Percentiles rank a stretch among this genome's conserved stretches.
Conservation (phyloP, 371 early-diverging fungal genomes). For the Mucor saturninus region DNA sequence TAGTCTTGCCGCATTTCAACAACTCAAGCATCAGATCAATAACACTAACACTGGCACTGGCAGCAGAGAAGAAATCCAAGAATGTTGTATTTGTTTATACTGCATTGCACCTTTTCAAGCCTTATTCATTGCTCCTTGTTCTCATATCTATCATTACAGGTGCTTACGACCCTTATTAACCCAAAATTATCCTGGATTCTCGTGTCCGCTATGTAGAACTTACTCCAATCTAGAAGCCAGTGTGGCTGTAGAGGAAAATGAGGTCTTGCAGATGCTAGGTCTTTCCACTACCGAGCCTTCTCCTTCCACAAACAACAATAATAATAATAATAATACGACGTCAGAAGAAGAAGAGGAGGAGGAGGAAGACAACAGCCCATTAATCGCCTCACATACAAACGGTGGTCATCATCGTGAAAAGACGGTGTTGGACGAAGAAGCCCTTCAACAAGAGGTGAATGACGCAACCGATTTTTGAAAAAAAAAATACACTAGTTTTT, state of each 20-base stretch:
- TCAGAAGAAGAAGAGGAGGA: slow-evolving; percentile 19
- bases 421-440: slow-evolving; percentile 25
- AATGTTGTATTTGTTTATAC: slow-evolving; percentile 97
- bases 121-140: slow-evolving; percentile 94
- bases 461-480: not conserved
- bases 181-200: slow-evolving; percentile 80
- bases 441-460: slow-evolving; percentile 12
- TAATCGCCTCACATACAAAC: slow-evolving; percentile 7
- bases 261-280: slow-evolving; percentile 48
- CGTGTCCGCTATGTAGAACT: slow-evolving; percentile 94
- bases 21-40: slow-evolving; percentile 11
- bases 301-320: not conserved
- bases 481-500: not conserved
- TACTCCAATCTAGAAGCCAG: slow-evolving; percentile 90
- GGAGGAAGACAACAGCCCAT: slow-evolving; percentile 12
- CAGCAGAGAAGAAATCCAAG: slow-evolving; percentile 55
- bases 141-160: slow-evolving; percentile 96
- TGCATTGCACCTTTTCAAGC: slow-evolving; percentile 94
- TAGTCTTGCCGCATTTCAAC: slow-evolving; percentile 26
- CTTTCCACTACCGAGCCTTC: slow-evolving; percentile 6
- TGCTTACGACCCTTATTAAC: slow-evolving; percentile 80
- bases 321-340: not conserved
- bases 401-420: slow-evolving; percentile 19
- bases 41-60: not conserved
- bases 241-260: slow-evolving; percentile 74